Base-by-base conservation (phyloP, 177 flowering plant genomes). In the Vitis hybrid region DNA sequence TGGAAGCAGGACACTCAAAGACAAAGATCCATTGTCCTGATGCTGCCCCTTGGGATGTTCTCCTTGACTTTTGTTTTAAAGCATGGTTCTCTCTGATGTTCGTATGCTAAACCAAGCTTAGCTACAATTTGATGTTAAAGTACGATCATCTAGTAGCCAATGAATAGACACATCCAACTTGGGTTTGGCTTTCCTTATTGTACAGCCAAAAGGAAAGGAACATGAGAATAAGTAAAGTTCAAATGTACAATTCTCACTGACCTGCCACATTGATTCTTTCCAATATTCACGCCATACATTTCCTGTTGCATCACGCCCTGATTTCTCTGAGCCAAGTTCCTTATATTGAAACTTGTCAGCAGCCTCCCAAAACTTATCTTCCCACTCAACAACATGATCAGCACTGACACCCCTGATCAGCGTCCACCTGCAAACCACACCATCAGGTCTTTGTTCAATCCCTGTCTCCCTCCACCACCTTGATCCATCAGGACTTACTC, bases 281-380 rank as follows among this genome's bases (percentile, higher is more conserved):
- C 99, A 95, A 68, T 63, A 89, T 69, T 95, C 99, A 50, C 88
- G 93, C 98, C 99, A 95, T 60, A 90, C 92, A 85, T 85, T 91
- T 77, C 98, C 98, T 51, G 63, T 59, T 48, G 94, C 84, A 86
- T 95, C 95, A 22, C 98, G 93, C 19, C 99, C 99, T 19, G 97
- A 90, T 79, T 95, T 95, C 79, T 95, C 97, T 8, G 99, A 91
- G 57, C 98, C 99, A 71, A 93, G 97, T 77, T 95, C 99, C 84
- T 95, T 95, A 68, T 90, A 82, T n/a, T 78, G 89, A 67, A 87
- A 82, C 68, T 88, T 85, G 74, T 86, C 92, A 60, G 94, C 82
- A 71, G 99, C 99, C 74, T 95, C 99, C 99, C 99, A 95, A 67
- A 67, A 95, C 73, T 95, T 95, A 50, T 93, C 94, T 80, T 95